These are phyloP conservation scores for Teratosphaeria pseudoeucalypti DNA, from an alignment of 2,329 filamentous ascomycete species.

Conservation along the genomic window DNA sequence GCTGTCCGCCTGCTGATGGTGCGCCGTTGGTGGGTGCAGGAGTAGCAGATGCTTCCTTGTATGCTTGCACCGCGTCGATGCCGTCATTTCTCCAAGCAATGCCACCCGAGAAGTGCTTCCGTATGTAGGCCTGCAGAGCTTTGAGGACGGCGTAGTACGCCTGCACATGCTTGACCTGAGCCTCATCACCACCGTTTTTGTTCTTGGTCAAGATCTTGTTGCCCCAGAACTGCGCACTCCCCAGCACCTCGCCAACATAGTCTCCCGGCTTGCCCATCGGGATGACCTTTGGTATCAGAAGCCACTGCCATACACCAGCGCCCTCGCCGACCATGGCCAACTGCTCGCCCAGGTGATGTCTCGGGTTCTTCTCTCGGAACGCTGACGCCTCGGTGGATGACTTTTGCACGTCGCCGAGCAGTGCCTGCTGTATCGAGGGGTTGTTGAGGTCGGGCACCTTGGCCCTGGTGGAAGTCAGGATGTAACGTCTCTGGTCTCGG, in stretches of 20 bases:
- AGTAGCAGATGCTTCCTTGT: conserved; percentile 45
- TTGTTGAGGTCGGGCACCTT: conserved; percentile 78
- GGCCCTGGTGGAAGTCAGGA: conserved; percentile 78
- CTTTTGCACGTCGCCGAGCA: conserved; percentile 79
- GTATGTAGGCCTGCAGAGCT: conserved; percentile 71
- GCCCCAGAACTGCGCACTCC: conserved; percentile 83
- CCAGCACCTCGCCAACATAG: conserved; percentile 72
- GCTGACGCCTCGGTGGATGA: conserved; percentile 21
- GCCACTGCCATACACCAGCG: conserved; percentile 83
- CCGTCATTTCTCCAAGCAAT: conserved; percentile 79
- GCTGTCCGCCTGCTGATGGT: conserved; percentile 18
- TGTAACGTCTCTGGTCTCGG: conserved; percentile 73
- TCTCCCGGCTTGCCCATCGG: conserved; percentile 59
- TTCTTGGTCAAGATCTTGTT: conserved; percentile 87
- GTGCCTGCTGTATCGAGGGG: conserved; percentile 56
- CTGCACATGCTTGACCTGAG: conserved; percentile 80
- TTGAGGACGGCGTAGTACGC: conserved; percentile 88
- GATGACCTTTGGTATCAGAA: conserved; percentile 55
- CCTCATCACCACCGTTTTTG: conserved; percentile 63
- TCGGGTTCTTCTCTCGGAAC: conserved; percentile 70
- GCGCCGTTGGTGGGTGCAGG: conserved; percentile 24
- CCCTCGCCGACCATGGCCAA: conserved; percentile 82
- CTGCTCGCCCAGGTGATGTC: conserved; percentile 54
- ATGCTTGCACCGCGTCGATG: conserved; percentile 57
- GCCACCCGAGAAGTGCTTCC: conserved; percentile 68